These are phyloP conservation scores for Diplodia intermedia DNA, from an alignment of 2,329 filamentous ascomycete genomes.

Conservation along the genomic window DNA sequence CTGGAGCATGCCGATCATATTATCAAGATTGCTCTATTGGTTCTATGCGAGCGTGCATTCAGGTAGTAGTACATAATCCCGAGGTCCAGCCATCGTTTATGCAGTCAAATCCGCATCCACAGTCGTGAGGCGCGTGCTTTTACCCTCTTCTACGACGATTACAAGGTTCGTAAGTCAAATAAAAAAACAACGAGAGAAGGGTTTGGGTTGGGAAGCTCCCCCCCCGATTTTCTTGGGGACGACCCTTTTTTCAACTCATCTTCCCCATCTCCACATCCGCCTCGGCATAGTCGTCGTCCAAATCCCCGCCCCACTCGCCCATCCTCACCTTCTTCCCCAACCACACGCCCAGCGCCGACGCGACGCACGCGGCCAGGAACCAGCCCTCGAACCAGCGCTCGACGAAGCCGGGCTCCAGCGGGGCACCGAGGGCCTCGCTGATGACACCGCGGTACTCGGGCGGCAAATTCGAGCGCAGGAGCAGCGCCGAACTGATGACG, in stretches of 20 bases:
- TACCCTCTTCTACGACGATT: slow-evolving; percentile 1
- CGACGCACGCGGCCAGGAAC: slow-evolving; percentile 65
- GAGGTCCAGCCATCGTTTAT: slow-evolving; percentile 25
- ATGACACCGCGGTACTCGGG: slow-evolving; percentile 78
- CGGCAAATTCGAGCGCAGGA: slow-evolving; percentile 80
- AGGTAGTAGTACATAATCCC: slow-evolving; percentile 1
- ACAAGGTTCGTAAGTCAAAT: slow-evolving; percentile 3
- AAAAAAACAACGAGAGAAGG: slow-evolving; percentile 6
- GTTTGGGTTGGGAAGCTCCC: not conserved
- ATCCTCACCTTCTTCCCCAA: slow-evolving; percentile 58
- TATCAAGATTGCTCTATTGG: slow-evolving; percentile 1
- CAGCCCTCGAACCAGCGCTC: slow-evolving; percentile 88
- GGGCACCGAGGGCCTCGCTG: slow-evolving; percentile 76
- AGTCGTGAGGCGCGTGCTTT: slow-evolving; percentile 1
- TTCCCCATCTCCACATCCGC: slow-evolving; percentile 76
- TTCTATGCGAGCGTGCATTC: not conserved
- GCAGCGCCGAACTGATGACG: slow-evolving; percentile 78
- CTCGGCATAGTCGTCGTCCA: slow-evolving; percentile 46
- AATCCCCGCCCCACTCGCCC: slow-evolving; percentile 44
- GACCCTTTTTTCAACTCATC: slow-evolving; percentile 59
- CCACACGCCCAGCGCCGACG: slow-evolving; percentile 35
- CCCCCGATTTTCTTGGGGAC: slow-evolving; percentile 34
- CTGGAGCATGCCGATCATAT: too few species aligned
- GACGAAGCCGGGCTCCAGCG: slow-evolving; percentile 74
- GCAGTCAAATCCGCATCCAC: not conserved